These are phyloP conservation scores for Massariosphaeria phaeospora DNA, from an alignment of 495 filamentous ascomycete genomes.

Conservation along the genomic window DNA sequence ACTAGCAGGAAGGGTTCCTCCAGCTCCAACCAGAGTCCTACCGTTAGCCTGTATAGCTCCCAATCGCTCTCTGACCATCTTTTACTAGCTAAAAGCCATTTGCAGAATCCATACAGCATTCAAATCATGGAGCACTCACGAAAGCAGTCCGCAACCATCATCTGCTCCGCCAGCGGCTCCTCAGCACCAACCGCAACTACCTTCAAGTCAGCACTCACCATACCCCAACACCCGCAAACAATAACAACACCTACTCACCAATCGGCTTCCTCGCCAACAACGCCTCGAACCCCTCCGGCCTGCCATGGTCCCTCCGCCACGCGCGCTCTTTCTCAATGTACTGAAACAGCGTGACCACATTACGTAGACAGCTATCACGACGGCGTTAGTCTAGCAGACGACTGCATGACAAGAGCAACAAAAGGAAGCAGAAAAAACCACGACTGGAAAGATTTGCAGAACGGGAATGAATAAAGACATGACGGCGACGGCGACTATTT, in stretches of 20 bases:
- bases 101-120: too few relatives aligned
- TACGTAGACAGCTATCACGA: constrained; percentile 69
- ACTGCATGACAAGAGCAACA: background rate
- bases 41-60: too few relatives aligned
- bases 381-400: background rate
- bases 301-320: constrained; percentile 69
- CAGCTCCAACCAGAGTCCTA: too few relatives aligned
- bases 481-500: too few relatives aligned
- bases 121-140: too few relatives aligned
- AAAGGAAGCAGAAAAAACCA: background rate
- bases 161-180: constrained; percentile 76
- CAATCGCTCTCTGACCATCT: too few relatives aligned
- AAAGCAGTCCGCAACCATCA: constrained; percentile 83
- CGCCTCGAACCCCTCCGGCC: constrained; percentile 60
- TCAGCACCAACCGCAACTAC: constrained; percentile 79
- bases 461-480: too few relatives aligned
- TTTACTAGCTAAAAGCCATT: too few relatives aligned
- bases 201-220: background rate
- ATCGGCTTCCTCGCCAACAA: constrained; percentile 68
- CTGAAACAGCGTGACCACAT: constrained; percentile 87
- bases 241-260: constrained; percentile 15
- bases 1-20: too few relatives aligned
- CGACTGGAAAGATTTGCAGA: too few relatives aligned
- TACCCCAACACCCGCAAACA: background rate
- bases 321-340: constrained; percentile 82